A percentile compares a stretch with the other conserved stretches of the same genome.
These are phyloP conservation scores for Nepenthes mirabilis DNA, from an alignment of 148 eudicot species.

Conservation along the genomic window DNA sequence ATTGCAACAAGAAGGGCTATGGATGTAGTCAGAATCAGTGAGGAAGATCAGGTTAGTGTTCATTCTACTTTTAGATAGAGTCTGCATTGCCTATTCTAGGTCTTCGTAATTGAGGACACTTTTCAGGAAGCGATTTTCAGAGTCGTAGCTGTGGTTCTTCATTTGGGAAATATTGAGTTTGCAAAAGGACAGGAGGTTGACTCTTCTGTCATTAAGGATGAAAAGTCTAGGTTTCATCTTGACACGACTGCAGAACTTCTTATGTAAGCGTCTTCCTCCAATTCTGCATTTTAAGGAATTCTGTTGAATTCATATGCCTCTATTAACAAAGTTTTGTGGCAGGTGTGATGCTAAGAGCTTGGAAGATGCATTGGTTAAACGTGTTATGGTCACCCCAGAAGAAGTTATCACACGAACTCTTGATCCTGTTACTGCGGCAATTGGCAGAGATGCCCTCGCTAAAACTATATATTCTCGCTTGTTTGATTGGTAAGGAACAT, in stretches of 20 bases:
- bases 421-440: conserved; percentile 73
- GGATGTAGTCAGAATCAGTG: conserved; percentile 92
- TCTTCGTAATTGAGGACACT: neutral
- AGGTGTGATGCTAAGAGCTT: conserved; percentile 90
- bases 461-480: conserved; percentile 92
- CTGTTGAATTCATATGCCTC: neutral
- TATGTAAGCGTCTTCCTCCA: conserved; percentile 28
- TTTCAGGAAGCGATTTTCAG: conserved; percentile 91
- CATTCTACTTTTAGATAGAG: conserved; percentile 3
- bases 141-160: conserved; percentile 88
- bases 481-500: conserved; percentile 72
- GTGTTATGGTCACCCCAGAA: conserved; percentile 99
- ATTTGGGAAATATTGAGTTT: conserved; percentile 90
- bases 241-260: conserved; percentile 78
- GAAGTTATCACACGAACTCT: conserved; percentile 89
- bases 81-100: neutral
- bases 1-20: conserved; percentile 95
- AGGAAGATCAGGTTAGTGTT: conserved; percentile 73
- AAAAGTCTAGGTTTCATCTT: conserved; percentile 80
- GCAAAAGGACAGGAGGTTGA: conserved; percentile 82
- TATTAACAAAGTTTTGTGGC: conserved; percentile 7
- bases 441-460: conserved; percentile 92
- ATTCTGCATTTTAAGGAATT: neutral
- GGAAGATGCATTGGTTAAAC: conserved; percentile 88
- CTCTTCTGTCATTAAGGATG: conserved; percentile 85